Percentiles rank a stretch among this genome's conserved stretches.
phyloP scores from a whole-genome alignment of 2,329 filamentous ascomycete genomes.

The Parastagonospora nodorum region DNA sequence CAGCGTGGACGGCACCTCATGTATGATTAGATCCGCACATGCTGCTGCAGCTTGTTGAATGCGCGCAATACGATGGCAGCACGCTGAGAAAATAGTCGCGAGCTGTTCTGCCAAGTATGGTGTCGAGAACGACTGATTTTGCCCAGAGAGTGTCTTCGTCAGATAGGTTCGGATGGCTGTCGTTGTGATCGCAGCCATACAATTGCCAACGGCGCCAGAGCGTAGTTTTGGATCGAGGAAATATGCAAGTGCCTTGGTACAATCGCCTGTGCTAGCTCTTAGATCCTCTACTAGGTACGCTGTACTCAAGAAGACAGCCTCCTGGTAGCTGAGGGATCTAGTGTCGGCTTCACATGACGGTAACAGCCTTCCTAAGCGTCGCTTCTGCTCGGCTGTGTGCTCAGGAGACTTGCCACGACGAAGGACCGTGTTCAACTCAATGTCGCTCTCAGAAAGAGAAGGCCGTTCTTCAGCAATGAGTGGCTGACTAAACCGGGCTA shows the following conservation, averaged over 20 bases:
- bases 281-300: constrained; percentile 88
- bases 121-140: constrained; percentile 80
- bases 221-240: constrained; percentile 89
- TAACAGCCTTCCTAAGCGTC: constrained; percentile 72
- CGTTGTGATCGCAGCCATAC: constrained; percentile 67
- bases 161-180: constrained; percentile 81
- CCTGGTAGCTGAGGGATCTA: constrained; percentile 81
- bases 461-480: constrained; percentile 86
- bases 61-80: constrained; percentile 90
- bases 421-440: constrained; percentile 93
- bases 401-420: constrained; percentile 83
- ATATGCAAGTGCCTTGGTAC: constrained; percentile 86
- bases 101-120: constrained; percentile 89
- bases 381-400: constrained; percentile 80
- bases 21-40: constrained; percentile 85
- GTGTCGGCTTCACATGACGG: constrained; percentile 80
- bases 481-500: constrained; percentile 86
- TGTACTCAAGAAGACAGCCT: constrained; percentile 89
- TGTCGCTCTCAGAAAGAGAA: constrained; percentile 91
- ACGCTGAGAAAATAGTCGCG: constrained; percentile 80
- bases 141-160: constrained; percentile 71
- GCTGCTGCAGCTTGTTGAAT: constrained; percentile 85
- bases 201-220: constrained; percentile 63
- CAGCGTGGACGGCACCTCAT: constrained; percentile 82
- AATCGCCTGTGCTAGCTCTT: constrained; percentile 84